Percentiles rank a stretch among this genome's conserved stretches.
phyloP scores from a whole-genome alignment of 495 filamentous ascomycete genomes.

The Bacidia rubella region DNA sequence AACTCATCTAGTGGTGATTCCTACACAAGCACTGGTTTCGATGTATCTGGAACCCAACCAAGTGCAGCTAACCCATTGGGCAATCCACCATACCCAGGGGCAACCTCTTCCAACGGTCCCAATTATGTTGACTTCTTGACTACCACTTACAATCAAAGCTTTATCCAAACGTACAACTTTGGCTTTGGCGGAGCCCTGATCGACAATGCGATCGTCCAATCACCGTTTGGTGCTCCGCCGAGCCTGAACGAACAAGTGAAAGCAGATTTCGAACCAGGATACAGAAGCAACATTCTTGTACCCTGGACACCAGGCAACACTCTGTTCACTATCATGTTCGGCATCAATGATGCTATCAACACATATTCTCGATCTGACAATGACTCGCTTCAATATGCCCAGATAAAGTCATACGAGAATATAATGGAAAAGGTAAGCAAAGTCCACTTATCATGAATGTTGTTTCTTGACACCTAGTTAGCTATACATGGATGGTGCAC shows the following conservation, averaged over 20 bases:
- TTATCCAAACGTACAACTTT: slow-evolving; percentile 41
- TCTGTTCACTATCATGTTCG: slow-evolving; percentile 31
- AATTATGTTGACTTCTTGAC: slow-evolving; percentile 46
- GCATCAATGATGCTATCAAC: slow-evolving; percentile 30
- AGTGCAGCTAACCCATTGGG: slow-evolving; percentile 53
- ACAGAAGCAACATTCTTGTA: slow-evolving; percentile 17
- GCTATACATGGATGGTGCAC: slow-evolving; percentile 49
- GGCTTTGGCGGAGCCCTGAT: slow-evolving; percentile 45
- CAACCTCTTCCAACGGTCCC: slow-evolving; percentile 35
- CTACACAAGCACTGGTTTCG: slow-evolving; percentile 54
- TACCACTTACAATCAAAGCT: slow-evolving; percentile 37
- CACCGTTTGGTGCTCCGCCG: slow-evolving; percentile 23
- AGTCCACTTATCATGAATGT: not conserved
- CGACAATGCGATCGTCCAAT: slow-evolving; percentile 32
- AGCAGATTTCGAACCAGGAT: slow-evolving; percentile 28
- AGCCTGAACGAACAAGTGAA: slow-evolving; percentile 28
- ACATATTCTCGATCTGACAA: slow-evolving; percentile 29
- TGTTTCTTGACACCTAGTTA: slow-evolving; percentile 11
- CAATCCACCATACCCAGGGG: slow-evolving; percentile 44
- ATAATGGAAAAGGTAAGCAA: slow-evolving; percentile 32
- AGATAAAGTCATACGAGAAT: slow-evolving; percentile 42
- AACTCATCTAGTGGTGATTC: slow-evolving; percentile 38
- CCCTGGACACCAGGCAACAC: slow-evolving; percentile 23
- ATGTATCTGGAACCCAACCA: slow-evolving; percentile 45
- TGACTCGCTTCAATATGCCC: slow-evolving; percentile 29